Conservation (phyloP, 2,329 filamentous ascomycete genomes). For the Dryadomyces quercivorus region DNA sequence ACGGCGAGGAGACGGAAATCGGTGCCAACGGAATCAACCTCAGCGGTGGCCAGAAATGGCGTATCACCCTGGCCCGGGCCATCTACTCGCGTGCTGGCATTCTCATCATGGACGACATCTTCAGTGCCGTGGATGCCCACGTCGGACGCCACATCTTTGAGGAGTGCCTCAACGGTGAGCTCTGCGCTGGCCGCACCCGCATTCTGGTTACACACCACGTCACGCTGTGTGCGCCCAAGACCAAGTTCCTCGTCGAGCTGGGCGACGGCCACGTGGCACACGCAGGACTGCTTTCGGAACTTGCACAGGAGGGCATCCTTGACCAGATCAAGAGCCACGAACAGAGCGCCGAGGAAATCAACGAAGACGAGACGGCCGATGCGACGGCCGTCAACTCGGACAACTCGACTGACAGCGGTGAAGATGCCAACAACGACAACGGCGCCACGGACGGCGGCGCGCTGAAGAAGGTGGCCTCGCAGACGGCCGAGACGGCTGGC, state of each 20-base stretch:
- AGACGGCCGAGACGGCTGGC: constrained; percentile 18
- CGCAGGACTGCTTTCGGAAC: constrained; percentile 52
- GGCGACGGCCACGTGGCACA: constrained; percentile 54
- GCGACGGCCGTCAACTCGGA: constrained; percentile 9
- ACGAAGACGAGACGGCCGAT: constrained; percentile 30
- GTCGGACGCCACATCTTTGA: constrained; percentile 72
- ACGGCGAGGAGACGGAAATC: constrained; percentile 71
- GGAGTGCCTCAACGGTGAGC: constrained; percentile 58
- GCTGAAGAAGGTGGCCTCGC: constrained; percentile 8
- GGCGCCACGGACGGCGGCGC: constrained; percentile 21
- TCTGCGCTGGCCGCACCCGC: constrained; percentile 57
- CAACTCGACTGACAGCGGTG: constrained; percentile 13
- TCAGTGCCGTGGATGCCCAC: constrained; percentile 71
- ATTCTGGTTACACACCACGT: constrained; percentile 77
- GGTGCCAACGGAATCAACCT: constrained; percentile 77
- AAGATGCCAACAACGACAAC: constrained; percentile 22
- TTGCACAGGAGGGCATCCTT: constrained; percentile 43
- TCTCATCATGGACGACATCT: constrained; percentile 71
- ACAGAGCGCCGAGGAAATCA: constrained; percentile 29
- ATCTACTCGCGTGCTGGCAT: constrained; percentile 69
- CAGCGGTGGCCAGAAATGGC: constrained; percentile 74
- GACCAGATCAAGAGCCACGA: constrained; percentile 46
- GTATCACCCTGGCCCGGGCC: constrained; percentile 66
- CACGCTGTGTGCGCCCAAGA: constrained; percentile 54
- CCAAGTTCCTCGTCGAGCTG: constrained; percentile 64